Evolutionary conservation across 306 rosid species (phyloP), one percentile per base, ranked within the genome.

Genomic region (Malus fusca): DNA sequence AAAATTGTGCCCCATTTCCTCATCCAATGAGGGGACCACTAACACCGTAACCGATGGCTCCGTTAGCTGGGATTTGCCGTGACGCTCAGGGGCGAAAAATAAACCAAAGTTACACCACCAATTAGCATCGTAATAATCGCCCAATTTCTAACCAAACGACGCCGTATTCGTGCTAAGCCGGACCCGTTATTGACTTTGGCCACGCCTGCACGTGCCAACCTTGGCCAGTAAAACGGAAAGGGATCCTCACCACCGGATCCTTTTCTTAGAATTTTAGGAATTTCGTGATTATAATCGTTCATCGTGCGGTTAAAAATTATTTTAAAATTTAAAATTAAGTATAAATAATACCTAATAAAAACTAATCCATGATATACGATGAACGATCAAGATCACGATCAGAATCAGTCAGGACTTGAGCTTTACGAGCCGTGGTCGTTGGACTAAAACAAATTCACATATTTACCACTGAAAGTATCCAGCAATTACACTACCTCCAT

Each of bases 11-110:
- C 19, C 28, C 81, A 46, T 63, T 73, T 51, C 31, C 19, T 14
- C 61, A 6, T 58, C 71, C 4, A 22, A 6, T 9, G 28, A 17
- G 26, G 73, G 76, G 84, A 42, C 73, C 84, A 71, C 84, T 70
- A 70, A 70, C 84, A 77, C 77, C 77, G 80, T 80, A 60, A 40
- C 23, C 37, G 73, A 37, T 67, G 67, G 70, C 83, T 74, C 70
- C 78, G 70, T 73, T 58, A 79, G 40, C 60, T 66, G 51, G 18
- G 15, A 42, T 52, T 21, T 15, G 53, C 51, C 71, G 22, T 37
- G 21, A 11, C 23, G 13, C 3, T 23, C 9, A 60, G 4, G 43
- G 43, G 11, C 64, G 8, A 35, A 62, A 26, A 21, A 46, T 5
- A 15, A 28, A 42, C 42, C 5, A 26, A 25, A 44, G 18, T 2